A percentile compares a stretch with the other conserved stretches of the same genome.
Evolutionary conservation across 257 asterid genomes (phyloP).

Genomic region (Fraxinus pennsylvanica): DNA sequence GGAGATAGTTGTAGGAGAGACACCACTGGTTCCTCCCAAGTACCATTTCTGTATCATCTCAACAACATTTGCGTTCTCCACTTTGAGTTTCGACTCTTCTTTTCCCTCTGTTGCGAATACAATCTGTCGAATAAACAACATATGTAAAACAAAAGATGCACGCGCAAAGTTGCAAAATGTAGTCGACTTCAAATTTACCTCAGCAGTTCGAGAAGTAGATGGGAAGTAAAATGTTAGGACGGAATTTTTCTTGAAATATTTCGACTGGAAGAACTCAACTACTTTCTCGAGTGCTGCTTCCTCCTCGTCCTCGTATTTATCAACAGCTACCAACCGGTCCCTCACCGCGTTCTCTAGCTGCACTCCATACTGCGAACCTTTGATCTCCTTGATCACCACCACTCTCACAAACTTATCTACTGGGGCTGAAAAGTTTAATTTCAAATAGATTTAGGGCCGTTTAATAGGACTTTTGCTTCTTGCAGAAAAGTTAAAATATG

Average conservation of each 20-base stretch:
- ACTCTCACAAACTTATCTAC: conserved; percentile 64
- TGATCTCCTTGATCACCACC: conserved; percentile 94
- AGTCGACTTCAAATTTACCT: conserved; percentile 34
- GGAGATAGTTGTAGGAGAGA: conserved; percentile 70
- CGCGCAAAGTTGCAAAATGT: too few relatives aligned
- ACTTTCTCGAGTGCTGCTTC: conserved; percentile 70
- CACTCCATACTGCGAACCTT: conserved; percentile 88
- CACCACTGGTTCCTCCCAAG: conserved; percentile 66
- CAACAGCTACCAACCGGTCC: conserved; percentile 74
- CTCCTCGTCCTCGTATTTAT: conserved; percentile 80
- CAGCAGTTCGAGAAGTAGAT: conserved; percentile 40
- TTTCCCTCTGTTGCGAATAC: conserved; percentile 58
- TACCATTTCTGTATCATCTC: conserved; percentile 81
- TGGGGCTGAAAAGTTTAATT: conserved; percentile 53
- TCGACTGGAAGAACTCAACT: conserved; percentile 64
- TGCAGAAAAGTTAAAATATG: too few relatives aligned
- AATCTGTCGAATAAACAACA: conserved; percentile 38
- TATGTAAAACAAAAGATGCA: neutral
- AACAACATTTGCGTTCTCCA: conserved; percentile 77
- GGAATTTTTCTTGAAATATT: conserved; percentile 62
- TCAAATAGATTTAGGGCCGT: neutral
- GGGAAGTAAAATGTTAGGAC: conserved; percentile 64
- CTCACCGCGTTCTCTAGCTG: conserved; percentile 77
- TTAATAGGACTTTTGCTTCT: too few relatives aligned
- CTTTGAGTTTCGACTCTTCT: conserved; percentile 56